phyloP scores from a whole-genome alignment of 768 basidiomycete genomes.

The Agrocybe praecox region DNA sequence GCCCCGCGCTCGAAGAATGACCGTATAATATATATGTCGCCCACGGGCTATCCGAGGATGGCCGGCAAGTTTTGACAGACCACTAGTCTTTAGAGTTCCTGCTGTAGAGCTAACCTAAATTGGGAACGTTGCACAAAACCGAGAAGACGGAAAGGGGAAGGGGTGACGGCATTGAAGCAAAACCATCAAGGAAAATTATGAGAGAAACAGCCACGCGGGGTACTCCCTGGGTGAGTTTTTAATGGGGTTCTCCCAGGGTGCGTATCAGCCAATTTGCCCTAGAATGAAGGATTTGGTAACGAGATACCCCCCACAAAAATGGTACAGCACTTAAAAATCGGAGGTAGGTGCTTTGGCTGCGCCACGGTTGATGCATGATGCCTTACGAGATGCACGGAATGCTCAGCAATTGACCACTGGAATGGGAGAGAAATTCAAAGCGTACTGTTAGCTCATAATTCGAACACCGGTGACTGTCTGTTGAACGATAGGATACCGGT shows the following conservation, averaged over 20 bases:
- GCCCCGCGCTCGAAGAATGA: not conserved
- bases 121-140: not conserved
- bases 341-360: not conserved
- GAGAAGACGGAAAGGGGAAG: not conserved
- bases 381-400: not conserved
- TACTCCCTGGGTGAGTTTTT: not conserved
- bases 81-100: not conserved
- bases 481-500: too few relatives aligned
- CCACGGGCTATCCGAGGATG: not conserved
- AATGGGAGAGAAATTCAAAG: not conserved
- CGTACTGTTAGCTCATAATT: not conserved
- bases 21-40: not conserved
- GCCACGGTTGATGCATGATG: not conserved
- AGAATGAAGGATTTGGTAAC: not conserved
- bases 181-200: not conserved
- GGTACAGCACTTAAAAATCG: not conserved
- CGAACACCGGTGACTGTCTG: not conserved
- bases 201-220: not conserved
- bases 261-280: not conserved
- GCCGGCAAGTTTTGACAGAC: not conserved
- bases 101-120: not conserved
- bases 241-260: not conserved
- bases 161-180: not conserved
- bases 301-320: not conserved
- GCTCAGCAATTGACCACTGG: not conserved